phyloP scores from a whole-genome alignment of 352 stramenopile species.

The Saprolegnia parasitica region DNA sequence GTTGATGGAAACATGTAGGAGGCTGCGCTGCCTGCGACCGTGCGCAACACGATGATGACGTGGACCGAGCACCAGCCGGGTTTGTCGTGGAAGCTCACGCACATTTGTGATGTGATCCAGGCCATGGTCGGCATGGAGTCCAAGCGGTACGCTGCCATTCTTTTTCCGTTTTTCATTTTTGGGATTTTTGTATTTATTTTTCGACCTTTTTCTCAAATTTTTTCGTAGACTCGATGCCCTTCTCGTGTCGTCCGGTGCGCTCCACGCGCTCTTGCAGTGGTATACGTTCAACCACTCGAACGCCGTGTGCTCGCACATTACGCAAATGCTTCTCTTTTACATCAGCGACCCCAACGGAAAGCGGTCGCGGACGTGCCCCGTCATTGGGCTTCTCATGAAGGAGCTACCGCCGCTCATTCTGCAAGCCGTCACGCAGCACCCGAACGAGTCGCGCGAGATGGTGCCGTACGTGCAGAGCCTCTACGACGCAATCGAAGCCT shows the following conservation, averaged over 20 bases:
- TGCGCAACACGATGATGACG: slow-evolving; percentile 44
- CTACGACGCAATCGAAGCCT: slow-evolving; percentile 22
- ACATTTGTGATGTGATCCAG: slow-evolving; percentile 22
- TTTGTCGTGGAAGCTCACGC: slow-evolving; percentile 46
- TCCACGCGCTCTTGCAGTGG: slow-evolving; percentile 64
- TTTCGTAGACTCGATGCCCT: slow-evolving; percentile 60
- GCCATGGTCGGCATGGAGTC: slow-evolving; percentile 26
- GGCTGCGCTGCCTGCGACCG: not conserved
- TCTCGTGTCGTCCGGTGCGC: slow-evolving; percentile 67
- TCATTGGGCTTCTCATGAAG: slow-evolving; percentile 63
- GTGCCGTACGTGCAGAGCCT: slow-evolving; percentile 8
- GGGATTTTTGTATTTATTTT: no score
- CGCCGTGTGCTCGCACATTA: slow-evolving; percentile 73
- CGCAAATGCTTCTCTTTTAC: slow-evolving; percentile 80
- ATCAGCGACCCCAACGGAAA: slow-evolving; percentile 86
- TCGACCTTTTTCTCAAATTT: not conserved
- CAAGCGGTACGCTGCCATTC: slow-evolving; percentile 6
- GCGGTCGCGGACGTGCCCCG: slow-evolving; percentile 69
- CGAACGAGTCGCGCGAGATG: not conserved
- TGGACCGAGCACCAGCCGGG: slow-evolving; percentile 30
- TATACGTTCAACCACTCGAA: slow-evolving; percentile 48
- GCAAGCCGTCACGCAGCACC: not conserved
- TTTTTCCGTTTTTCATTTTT: no score
- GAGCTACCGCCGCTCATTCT: slow-evolving; percentile 55
- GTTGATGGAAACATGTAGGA: slow-evolving; percentile 45